phyloP scores from a whole-genome alignment of 129 eudicot species.

The Pittosporum tobira region DNA sequence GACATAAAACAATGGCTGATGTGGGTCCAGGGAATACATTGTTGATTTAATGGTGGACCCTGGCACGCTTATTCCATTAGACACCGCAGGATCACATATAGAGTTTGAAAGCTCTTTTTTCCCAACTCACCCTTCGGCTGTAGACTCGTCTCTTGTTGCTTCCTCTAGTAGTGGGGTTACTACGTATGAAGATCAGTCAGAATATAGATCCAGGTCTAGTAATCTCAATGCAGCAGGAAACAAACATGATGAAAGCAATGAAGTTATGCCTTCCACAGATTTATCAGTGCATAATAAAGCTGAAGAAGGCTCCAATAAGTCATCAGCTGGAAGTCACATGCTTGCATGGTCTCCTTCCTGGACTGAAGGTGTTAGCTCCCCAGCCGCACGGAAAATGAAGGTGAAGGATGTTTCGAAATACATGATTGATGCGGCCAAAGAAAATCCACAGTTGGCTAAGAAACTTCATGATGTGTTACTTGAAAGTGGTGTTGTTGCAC shows the following conservation, averaged over 20 bases:
- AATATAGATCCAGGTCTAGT: constrained; percentile 14
- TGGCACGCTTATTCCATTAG: constrained; percentile 88
- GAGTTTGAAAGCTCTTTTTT: constrained; percentile 37
- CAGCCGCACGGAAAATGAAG: constrained; percentile 73
- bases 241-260: constrained; percentile 23
- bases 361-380: constrained; percentile 97
- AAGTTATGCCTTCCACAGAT: constrained; percentile 17
- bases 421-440: constrained; percentile 99
- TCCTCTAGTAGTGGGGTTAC: constrained; percentile 42
- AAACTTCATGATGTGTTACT: constrained; percentile 86
- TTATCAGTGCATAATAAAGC: constrained; percentile 8
- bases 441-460: constrained; percentile 89
- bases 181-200: constrained; percentile 38
- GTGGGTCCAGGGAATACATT: constrained; percentile 80
- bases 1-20: constrained; percentile 11
- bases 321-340: constrained; percentile 9
- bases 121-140: constrained; percentile 38
- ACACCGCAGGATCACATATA: constrained; percentile 35
- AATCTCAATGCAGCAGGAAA: constrained; percentile 19
- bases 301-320: constrained; percentile 22
- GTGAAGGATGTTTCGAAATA: constrained; percentile 91
- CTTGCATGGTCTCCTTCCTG: constrained; percentile 92
- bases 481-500: constrained; percentile 96
- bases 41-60: constrained; percentile 98
- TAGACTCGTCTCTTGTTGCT: constrained; percentile 34